Evolutionary conservation across 1,284 basidiomycete genomes (phyloP).

Genomic region (Crucibulum cyathiforme): DNA sequence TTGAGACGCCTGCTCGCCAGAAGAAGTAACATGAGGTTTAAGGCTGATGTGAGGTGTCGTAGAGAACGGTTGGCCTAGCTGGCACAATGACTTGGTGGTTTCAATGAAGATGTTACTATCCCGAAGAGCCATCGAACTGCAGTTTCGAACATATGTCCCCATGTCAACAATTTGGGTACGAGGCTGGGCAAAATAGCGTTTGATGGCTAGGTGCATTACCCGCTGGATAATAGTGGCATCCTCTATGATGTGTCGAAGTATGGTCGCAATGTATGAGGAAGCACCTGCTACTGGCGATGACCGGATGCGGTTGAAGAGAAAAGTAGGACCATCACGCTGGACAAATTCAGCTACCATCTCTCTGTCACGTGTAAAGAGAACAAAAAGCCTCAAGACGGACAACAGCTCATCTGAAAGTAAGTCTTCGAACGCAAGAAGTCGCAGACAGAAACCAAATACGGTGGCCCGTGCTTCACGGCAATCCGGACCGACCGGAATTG

Average conservation of each 20-base stretch:
- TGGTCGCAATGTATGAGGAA: constrained; percentile 85
- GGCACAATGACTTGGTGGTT: constrained; percentile 73
- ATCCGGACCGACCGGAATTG: constrained; percentile 62
- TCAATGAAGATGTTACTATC: constrained; percentile 83
- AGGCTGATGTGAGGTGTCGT: constrained; percentile 70
- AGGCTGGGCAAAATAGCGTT: constrained; percentile 74
- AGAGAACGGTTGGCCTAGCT: constrained; percentile 72
- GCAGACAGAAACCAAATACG: constrained; percentile 77
- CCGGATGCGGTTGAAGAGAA: constrained; percentile 73
- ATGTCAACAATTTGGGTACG: constrained; percentile 78
- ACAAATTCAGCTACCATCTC: constrained; percentile 66
- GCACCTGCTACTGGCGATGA: constrained; percentile 67
- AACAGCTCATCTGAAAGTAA: constrained; percentile 81
- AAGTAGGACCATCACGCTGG: constrained; percentile 63
- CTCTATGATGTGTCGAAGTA: constrained; percentile 92
- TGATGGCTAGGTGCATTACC: constrained; percentile 86
- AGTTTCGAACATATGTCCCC: constrained; percentile 75
- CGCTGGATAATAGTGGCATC: constrained; percentile 69
- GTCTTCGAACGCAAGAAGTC: constrained; percentile 65
- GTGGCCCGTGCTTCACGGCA: constrained; percentile 67
- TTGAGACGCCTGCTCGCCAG: constrained; percentile 16
- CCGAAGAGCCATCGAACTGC: constrained; percentile 83
- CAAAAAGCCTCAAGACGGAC: constrained; percentile 79
- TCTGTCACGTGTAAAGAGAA: constrained; percentile 80
- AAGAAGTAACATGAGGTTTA: constrained; percentile 45